These are phyloP conservation scores for Vigna reflexopilosa DNA, from an alignment of 306 rosid genomes.

Conservation along the genomic window DNA sequence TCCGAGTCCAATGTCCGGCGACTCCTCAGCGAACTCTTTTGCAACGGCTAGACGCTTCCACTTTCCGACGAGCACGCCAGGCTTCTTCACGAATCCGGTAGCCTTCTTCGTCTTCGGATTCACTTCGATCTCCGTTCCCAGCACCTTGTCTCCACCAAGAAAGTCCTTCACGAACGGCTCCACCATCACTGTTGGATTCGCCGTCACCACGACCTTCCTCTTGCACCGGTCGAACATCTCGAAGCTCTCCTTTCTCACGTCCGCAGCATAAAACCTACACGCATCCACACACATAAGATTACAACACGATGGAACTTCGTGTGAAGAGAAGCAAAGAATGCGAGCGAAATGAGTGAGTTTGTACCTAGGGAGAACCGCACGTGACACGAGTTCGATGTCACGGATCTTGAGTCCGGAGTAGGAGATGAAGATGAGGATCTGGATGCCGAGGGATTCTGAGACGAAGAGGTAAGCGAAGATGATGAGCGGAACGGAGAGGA, in stretches of 20 bases:
- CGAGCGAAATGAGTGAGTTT: background rate
- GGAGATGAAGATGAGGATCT: constrained; percentile 92
- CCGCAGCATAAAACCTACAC: constrained; percentile 86
- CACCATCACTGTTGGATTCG: constrained; percentile 95
- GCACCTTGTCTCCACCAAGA: constrained; percentile 85
- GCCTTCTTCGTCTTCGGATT: constrained; percentile 95
- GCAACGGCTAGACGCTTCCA: constrained; percentile 66
- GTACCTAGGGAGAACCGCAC: constrained; percentile 89
- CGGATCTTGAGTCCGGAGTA: constrained; percentile 90
- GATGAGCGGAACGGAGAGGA: constrained; percentile 79
- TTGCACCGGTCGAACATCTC: constrained; percentile 85
- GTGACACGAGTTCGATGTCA: constrained; percentile 91
- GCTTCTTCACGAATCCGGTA: constrained; percentile 91
- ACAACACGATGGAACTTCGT: background rate
- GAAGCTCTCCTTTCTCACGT: constrained; percentile 87
- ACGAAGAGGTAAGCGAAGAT: constrained; percentile 82
- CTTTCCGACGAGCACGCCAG: constrained; percentile 88
- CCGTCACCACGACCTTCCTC: constrained; percentile 91
- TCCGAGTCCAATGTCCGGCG: constrained; percentile 86
- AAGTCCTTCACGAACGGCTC: constrained; percentile 88
- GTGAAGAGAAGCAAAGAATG: background rate
- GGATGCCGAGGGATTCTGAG: constrained; percentile 91
- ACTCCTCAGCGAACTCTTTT: constrained; percentile 79
- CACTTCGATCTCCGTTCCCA: constrained; percentile 94
- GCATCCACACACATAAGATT: background rate